Conservation (phyloP, 73 alveolate species). For the Paramecium primaurelia region DNA sequence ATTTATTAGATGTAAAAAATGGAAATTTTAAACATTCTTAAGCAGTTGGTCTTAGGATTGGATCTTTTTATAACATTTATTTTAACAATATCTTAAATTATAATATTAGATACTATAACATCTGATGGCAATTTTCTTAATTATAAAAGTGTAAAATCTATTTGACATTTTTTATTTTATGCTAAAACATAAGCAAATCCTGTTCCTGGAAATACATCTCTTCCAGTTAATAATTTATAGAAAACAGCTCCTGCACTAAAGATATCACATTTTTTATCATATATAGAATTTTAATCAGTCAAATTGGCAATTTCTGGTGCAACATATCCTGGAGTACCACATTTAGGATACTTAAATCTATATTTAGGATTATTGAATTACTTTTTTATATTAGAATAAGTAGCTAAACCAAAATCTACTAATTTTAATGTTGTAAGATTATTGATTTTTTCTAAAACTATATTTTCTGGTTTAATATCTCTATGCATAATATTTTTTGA, state of each 20-base stretch:
- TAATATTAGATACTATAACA: background rate
- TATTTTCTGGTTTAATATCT: slow-evolving; percentile 59
- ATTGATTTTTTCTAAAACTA: background rate
- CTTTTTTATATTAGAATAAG: slow-evolving; percentile 47
- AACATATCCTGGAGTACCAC: slow-evolving; percentile 66
- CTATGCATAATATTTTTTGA: slow-evolving; percentile 59
- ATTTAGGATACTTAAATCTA: slow-evolving; percentile 36
- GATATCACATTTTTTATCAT: slow-evolving; percentile 43
- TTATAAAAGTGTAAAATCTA: background rate
- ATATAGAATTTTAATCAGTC: background rate
- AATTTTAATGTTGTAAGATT: slow-evolving; percentile 48
- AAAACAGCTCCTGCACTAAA: slow-evolving; percentile 52
- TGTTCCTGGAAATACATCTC: slow-evolving; percentile 17
- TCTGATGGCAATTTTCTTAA: background rate
- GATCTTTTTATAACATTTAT: background rate
- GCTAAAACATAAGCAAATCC: background rate
- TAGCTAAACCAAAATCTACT: slow-evolving; percentile 62
- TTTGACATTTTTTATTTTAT: background rate
- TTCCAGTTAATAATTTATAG: slow-evolving; percentile 20
- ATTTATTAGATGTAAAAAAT: background rate
- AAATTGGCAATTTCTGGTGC: slow-evolving; percentile 63
- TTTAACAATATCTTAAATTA: background rate
- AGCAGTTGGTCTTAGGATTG: slow-evolving; percentile 4
- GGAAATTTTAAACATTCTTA: background rate
- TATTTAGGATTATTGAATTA: background rate